These are phyloP conservation scores for Citrus inodora DNA, from an alignment of 345 rosid genomes.

Conservation along the genomic window DNA sequence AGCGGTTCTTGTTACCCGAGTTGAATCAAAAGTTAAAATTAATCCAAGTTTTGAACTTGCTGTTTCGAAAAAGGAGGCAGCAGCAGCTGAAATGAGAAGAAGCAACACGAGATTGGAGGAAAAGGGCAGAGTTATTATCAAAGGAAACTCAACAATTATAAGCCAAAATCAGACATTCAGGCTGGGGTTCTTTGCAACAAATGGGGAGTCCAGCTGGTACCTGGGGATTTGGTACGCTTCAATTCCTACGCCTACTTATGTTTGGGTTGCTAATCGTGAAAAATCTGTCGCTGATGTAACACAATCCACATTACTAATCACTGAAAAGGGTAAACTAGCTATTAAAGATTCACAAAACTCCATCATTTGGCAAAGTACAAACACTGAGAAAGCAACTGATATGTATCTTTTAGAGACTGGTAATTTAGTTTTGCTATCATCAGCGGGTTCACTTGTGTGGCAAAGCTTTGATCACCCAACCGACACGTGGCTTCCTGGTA, in stretches of 20 bases:
- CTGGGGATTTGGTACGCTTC: slow-evolving; percentile 55
- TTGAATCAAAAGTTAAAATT: background rate
- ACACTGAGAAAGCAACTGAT: slow-evolving; percentile 20
- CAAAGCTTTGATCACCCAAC: slow-evolving; percentile 57
- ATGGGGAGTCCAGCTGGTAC: slow-evolving; percentile 40
- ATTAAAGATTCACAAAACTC: slow-evolving; percentile 30
- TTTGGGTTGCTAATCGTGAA: slow-evolving; percentile 62
- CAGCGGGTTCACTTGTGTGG: slow-evolving; percentile 31
- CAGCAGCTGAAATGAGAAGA: background rate
- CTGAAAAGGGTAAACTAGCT: slow-evolving; percentile 29
- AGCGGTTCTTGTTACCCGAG: slow-evolving; percentile 6
- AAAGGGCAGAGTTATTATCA: slow-evolving; percentile 26
- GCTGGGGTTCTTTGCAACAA: slow-evolving; percentile 46
- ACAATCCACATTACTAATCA: slow-evolving; percentile 24
- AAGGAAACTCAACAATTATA: slow-evolving; percentile 42
- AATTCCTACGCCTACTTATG: slow-evolving; percentile 37
- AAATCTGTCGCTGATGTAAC: slow-evolving; percentile 28
- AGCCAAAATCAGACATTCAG: slow-evolving; percentile 45
- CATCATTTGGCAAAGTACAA: slow-evolving; percentile 42
- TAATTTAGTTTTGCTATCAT: slow-evolving; percentile 42
- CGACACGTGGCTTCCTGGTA: slow-evolving; percentile 60
- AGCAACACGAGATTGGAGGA: slow-evolving; percentile 19
- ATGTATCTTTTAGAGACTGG: slow-evolving; percentile 39
- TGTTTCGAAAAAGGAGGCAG: background rate
- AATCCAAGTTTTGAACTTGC: background rate